A percentile compares a stretch with the other conserved stretches of the same genome.
phyloP scores from a whole-genome alignment of 768 basidiomycete genomes.

The Asterophora parasitica region DNA sequence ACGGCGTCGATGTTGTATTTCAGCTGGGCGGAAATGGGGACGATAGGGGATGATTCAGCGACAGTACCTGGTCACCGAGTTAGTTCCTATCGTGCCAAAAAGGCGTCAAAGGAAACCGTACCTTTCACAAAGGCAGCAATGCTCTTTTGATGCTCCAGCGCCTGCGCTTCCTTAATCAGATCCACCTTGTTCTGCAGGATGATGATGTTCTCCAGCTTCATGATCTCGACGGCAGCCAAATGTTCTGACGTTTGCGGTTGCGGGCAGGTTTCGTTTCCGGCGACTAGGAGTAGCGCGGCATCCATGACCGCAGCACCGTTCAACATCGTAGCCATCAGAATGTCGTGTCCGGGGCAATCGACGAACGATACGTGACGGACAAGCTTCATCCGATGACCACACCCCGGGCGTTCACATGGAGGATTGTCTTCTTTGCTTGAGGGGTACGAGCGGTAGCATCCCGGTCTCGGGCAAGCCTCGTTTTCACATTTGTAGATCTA shows the following conservation, averaged over 20 bases:
- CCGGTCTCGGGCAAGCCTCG: conserved; percentile 86
- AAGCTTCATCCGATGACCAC: conserved; percentile 85
- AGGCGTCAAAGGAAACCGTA: conserved; percentile 23
- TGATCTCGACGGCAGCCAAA: conserved; percentile 97
- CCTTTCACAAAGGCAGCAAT: conserved; percentile 96
- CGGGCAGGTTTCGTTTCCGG: conserved; percentile 97
- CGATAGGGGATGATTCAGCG: conserved; percentile 95
- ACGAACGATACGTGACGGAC: conserved; percentile 98
- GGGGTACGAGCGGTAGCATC: conserved; percentile 90
- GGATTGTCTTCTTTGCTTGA: conserved; percentile 94
- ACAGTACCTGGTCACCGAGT: conserved; percentile 72
- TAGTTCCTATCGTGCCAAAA: not conserved
- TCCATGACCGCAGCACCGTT: conserved; percentile 99
- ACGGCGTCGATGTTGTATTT: conserved; percentile 99
- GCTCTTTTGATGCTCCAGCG: conserved; percentile 93
- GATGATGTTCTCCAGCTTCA: conserved; percentile 97
- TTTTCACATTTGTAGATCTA: conserved; percentile 99
- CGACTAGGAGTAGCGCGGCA: conserved; percentile 91
- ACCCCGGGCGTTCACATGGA: conserved; percentile 89
- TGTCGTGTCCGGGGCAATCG: conserved; percentile 96
- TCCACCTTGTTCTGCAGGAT: conserved; percentile 99
- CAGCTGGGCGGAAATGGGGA: conserved; percentile 97
- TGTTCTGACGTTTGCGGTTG: conserved; percentile 99
- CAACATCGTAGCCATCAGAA: conserved; percentile 99
- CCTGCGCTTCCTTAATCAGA: conserved; percentile 91